Base-by-base conservation (phyloP, 192 early-diverging fungal species). In the Rhizoclosmatium globosum region DNA sequence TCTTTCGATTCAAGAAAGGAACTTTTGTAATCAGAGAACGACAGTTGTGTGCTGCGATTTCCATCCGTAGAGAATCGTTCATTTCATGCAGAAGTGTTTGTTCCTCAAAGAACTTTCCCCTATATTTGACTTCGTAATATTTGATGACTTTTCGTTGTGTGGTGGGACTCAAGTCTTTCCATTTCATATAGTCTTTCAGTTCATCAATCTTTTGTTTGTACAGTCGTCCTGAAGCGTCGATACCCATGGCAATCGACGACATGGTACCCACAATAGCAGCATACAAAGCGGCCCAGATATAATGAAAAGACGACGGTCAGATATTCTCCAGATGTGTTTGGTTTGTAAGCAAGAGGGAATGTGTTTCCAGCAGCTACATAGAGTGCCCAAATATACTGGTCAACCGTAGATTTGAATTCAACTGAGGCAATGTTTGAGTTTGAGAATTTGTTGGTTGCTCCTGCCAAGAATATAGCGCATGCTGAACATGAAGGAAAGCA, bases 21-120 rank as follows among this genome's bases (percentile, higher is more conserved):
- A 31, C 31, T 31, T 31, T 31, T 31, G 31, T 31, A 47, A 88
- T 82, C 56, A 88, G 74, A 3, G 82, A 73, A n/a, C 76, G 47
- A 62, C 87, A 88, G 60, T 88, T 86, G 72, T 84, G 81, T 42
- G 83, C 67, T 2, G 82, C 71, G 75, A 88, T 88, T 77, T 85
- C 31, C 31, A 31, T 31, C 31, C 31, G 31, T 31, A 31, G 31
- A 31, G 31, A 76, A n/a, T 84, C 74, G 60, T 85, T 85, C 71
- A 88, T 64, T 56, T 88, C 87, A 4, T 19, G 19, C 69, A 88
- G 39, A 47, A 88, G 78, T 3, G 59, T 38, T 13, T 13, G 9
- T 31, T 80, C 79, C 31, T 66, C 64, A 7, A 66, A 66, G 13
- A 39, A 66, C 64, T 66, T 66, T 23, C 64, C 64, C 2, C 64